These are phyloP conservation scores for Suhomyces bribrorum DNA, from an alignment of 1,139 yeast genomes.

Conservation along the genomic window DNA sequence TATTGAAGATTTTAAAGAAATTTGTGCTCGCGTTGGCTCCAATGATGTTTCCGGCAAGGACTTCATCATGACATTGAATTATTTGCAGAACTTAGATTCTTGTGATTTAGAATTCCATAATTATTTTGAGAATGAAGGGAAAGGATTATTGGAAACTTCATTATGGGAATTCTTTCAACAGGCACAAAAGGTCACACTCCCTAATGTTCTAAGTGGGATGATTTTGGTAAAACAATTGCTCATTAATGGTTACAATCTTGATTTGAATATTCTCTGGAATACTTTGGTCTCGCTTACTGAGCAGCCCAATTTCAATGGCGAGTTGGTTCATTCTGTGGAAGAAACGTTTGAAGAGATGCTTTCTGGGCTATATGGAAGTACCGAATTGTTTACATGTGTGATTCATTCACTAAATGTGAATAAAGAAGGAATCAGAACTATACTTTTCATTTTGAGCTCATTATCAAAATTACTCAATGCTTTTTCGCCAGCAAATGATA, in stretches of 20 bases:
- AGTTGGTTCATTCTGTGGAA: constrained; percentile 18
- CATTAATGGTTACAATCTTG: constrained; percentile 25
- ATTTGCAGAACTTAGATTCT: constrained; percentile 27
- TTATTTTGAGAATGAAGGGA: constrained; percentile 30
- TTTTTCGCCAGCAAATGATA: constrained; percentile 22
- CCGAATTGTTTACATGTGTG: constrained; percentile 20
- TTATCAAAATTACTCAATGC: constrained; percentile 25
- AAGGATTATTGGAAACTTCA: constrained; percentile 24
- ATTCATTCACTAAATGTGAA: constrained; percentile 14
- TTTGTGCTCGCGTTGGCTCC: constrained; percentile 21
- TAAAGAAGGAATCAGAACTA: constrained; percentile 5
- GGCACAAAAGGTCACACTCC: constrained; percentile 7
- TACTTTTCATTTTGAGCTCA: constrained; percentile 25
- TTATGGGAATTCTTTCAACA: constrained; percentile 30
- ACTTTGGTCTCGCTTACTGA: constrained; percentile 23
- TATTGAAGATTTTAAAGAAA: constrained; percentile 21
- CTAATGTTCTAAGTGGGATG: constrained; percentile 29
- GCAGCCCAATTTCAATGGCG: constrained; percentile 12
- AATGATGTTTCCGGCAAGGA: constrained; percentile 17
- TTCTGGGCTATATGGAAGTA: constrained; percentile 27
- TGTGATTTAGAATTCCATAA: constrained; percentile 24
- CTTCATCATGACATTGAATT: constrained; percentile 23
- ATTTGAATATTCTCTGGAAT: constrained; percentile 26
- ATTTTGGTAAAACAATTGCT: constrained; percentile 39
- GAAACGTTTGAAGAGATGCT: constrained; percentile 38